phyloP scores from a whole-genome alignment of 2,329 filamentous ascomycete genomes.

The Fusarium sp. region DNA sequence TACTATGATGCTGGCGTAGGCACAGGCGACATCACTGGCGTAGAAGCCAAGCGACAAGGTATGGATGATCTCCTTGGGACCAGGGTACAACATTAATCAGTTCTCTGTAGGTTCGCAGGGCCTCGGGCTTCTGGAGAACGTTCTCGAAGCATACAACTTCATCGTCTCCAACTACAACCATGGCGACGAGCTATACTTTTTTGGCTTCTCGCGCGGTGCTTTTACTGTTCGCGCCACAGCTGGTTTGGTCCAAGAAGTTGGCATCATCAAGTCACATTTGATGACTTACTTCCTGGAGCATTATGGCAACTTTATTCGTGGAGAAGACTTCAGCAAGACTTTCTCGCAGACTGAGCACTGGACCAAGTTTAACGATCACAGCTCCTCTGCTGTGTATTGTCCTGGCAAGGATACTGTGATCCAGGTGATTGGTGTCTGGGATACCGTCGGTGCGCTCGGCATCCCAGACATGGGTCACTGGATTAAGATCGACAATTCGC shows the following conservation, averaged over 20 bases:
- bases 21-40: conserved; percentile 9
- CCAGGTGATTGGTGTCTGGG: conserved; percentile 19
- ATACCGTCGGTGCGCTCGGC: conserved; percentile 15
- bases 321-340: conserved; percentile 12
- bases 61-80: fast-evolving
- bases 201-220: conserved; percentile 54
- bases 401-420: conserved; percentile 9
- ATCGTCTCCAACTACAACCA: conserved; percentile 50
- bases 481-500: not conserved
- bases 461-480: conserved; percentile 15
- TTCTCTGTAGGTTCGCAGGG: conserved; percentile 24
- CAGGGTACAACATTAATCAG: not conserved
- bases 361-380: not conserved
- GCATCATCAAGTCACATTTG: conserved; percentile 37
- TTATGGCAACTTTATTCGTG: conserved; percentile 12
- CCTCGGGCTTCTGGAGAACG: conserved; percentile 44
- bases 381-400: not conserved
- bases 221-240: conserved; percentile 53
- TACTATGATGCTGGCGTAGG: conserved; percentile 49
- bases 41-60: conserved; percentile 16
- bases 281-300: conserved; percentile 33
- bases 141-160: conserved; percentile 52
- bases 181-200: conserved; percentile 47
- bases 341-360: conserved; percentile 6
- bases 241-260: conserved; percentile 37